phyloP scores from a whole-genome alignment of 495 filamentous ascomycete species.

The Aspergillus olivimuriae region DNA sequence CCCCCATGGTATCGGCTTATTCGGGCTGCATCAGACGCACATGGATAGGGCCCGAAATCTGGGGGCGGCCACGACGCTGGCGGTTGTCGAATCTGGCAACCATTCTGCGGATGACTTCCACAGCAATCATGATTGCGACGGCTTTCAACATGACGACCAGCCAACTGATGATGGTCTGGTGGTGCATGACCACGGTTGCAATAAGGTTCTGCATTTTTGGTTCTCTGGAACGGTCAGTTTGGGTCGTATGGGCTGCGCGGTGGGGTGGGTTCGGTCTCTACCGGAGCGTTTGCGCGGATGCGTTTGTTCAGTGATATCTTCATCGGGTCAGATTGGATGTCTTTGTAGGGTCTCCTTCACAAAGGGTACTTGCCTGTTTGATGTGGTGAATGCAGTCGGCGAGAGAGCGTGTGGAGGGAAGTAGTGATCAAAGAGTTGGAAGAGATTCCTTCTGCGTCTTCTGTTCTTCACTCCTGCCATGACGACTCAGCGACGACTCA shows the following conservation, averaged over 20 bases:
- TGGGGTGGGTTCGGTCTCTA: no score
- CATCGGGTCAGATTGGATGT: no score
- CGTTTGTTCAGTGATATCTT: no score
- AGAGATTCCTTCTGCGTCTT: neutral
- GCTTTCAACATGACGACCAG: neutral
- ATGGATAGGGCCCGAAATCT: neutral
- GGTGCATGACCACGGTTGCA: no score
- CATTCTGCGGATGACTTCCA: neutral
- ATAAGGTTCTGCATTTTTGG: no score
- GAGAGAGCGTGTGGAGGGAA: neutral
- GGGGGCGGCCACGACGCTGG: neutral
- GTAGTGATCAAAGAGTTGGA: neutral
- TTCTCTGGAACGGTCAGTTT: no score
- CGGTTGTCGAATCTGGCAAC: neutral
- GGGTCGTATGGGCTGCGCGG: no score
- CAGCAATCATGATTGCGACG: neutral
- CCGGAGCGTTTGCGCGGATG: no score
- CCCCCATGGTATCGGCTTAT: no score
- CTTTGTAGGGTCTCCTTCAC: no score
- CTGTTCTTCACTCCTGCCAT: neutral
- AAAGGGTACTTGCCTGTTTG: no score
- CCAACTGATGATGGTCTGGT: no score
- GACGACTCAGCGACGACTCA: slow-evolving; percentile 2
- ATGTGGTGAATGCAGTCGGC: neutral
- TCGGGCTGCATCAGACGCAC: neutral